Percentiles rank a stretch among this genome's conserved stretches.
Conservation (phyloP, 108 stramenopile species). For the Fragilaria radians region DNA sequence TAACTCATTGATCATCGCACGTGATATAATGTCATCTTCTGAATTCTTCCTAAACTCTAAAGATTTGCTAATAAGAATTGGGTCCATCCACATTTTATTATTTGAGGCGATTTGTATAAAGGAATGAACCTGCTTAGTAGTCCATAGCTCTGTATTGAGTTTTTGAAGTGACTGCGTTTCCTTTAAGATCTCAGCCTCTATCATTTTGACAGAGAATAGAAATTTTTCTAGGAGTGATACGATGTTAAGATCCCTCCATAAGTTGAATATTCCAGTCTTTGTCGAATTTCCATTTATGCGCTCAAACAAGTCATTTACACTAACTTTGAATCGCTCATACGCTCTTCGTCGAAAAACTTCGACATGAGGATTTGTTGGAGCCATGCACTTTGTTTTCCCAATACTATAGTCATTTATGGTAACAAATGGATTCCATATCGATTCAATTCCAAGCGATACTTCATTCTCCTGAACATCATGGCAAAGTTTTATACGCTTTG, state of each 20-base stretch:
- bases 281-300: neutral
- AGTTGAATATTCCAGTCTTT: neutral
- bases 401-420: neutral
- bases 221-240: constrained; percentile 57
- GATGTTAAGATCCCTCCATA: constrained; percentile 45
- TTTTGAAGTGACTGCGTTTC: neutral
- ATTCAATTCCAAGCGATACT: constrained; percentile 16
- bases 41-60: neutral
- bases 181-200: constrained; percentile 10
- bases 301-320: constrained; percentile 36
- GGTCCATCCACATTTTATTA: neutral
- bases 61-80: neutral
- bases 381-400: neutral
- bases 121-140: neutral
- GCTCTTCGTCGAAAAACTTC: constrained; percentile 63
- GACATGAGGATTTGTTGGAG: constrained; percentile 49
- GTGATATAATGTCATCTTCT: neutral
- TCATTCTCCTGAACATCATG: constrained; percentile 9
- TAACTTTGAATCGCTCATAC: constrained; percentile 63
- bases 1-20: neutral
- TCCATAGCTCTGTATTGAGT: neutral
- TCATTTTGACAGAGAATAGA: constrained; percentile 41
- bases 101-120: neutral
- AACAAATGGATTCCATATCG: constrained; percentile 44
- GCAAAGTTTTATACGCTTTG: neutral